phyloP scores from a whole-genome alignment of 768 basidiomycete species.

The Mycena venus region DNA sequence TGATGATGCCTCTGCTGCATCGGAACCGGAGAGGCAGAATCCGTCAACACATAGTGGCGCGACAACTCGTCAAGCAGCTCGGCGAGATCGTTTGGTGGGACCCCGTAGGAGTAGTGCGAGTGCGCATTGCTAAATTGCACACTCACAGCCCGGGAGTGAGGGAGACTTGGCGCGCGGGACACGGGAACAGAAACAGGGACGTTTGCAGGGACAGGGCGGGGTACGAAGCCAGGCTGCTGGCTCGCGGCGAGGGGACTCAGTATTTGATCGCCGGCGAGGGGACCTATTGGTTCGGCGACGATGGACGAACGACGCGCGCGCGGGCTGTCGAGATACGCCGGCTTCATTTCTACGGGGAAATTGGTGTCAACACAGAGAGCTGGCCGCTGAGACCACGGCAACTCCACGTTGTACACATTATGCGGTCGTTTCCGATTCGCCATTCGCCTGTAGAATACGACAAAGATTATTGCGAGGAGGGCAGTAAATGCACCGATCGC shows the following conservation, averaged over 20 bases:
- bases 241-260: slow-evolving; percentile 11
- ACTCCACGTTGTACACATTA: not conserved
- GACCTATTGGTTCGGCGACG: not conserved
- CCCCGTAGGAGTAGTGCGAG: not conserved
- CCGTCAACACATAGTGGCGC: slow-evolving; percentile 13
- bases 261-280: not conserved
- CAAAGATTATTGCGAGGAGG: not conserved
- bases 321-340: slow-evolving; percentile 16
- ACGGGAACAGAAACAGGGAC: slow-evolving; percentile 7
- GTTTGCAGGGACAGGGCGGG: slow-evolving; percentile 6
- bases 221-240: slow-evolving; percentile 11
- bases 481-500: not conserved
- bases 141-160: not conserved
- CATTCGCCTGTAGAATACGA: not conserved
- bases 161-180: not conserved
- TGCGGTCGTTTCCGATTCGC: not conserved
- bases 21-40: not conserved
- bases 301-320: not conserved
- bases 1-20: not conserved
- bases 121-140: not conserved
- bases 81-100: slow-evolving; percentile 13
- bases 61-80: slow-evolving; percentile 17
- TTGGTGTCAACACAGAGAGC: not conserved
- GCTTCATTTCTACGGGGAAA: slow-evolving; percentile 8
- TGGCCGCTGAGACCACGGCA: not conserved